Base-by-base conservation (phyloP, 2,329 filamentous ascomycete species). In the Colletotrichum sp. region DNA sequence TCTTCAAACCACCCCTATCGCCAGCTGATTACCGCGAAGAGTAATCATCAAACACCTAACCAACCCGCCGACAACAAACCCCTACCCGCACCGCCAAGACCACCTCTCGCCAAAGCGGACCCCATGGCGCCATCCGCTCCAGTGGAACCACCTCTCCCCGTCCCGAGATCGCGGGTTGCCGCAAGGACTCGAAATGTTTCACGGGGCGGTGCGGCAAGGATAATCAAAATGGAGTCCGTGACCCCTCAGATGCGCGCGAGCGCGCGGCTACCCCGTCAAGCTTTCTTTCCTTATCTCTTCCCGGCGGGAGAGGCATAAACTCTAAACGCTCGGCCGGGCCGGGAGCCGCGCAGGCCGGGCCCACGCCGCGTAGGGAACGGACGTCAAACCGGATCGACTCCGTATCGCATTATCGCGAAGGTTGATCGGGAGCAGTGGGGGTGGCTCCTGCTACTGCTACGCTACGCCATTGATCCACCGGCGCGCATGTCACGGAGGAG, bases 311-410 rank as follows among this genome's bases (percentile, higher is more conserved):
- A 52, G 36, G 26, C 68, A 62, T 1, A 62, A 75, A 36, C 69
- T 65, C 10, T 59, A 34, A 52, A 44, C 59, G 70, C 64, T 69
- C 57, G 64, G 73, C 70, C 57, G 44, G 70, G 21, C 70, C 73
- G 64, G 26, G 70, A 76, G 73, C 64, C 70, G 57, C 39, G 32
- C 36, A 15, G 59, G n/a, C 44, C 39, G 39, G 5, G 39, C 39
- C 39, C 9, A 44, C 18, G 18, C 44, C 44, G n/a, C 44, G 44
- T 52, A 12, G 4, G 44, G 44, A 7, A 52, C 30, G 52, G 21
- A 52, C 70, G 15, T 63, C 59, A 13, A 60, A 64, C 32, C 73
- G 64, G 70, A 69, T 63, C 62, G 57, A 30, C 49, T 57, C 62
- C 64, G 64, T 18, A 52, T 68, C 39, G 57, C 12, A 21, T 34